Conservation (phyloP, 257 asterid genomes). For the Solanum chiquidenum region DNA sequence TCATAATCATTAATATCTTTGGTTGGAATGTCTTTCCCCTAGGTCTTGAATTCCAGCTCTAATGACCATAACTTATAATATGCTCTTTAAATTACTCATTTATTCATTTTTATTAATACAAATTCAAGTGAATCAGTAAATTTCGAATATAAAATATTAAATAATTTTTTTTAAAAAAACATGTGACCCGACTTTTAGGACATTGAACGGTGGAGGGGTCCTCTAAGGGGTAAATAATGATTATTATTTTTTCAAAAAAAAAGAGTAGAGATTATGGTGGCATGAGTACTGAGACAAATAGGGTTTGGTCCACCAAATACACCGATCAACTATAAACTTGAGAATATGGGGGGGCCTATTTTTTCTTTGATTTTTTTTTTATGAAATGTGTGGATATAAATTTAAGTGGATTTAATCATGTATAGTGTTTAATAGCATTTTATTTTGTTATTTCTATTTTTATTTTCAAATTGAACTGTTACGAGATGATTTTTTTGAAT, state of each 20-base stretch:
- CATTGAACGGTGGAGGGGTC: background rate
- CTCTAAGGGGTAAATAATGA: background rate
- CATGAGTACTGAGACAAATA: background rate
- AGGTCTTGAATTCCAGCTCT: background rate
- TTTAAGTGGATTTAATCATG: background rate
- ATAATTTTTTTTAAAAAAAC: too few species aligned
- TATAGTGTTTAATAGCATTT: background rate
- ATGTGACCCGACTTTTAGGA: constrained; percentile 24
- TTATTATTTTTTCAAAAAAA: background rate
- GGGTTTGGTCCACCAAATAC: constrained; percentile 21
- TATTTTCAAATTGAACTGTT: background rate
- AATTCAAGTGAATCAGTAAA: background rate
- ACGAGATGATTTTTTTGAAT: background rate
- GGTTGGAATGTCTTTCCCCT: background rate
- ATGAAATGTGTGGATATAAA: constrained; percentile 8
- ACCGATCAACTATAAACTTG: constrained; percentile 24
- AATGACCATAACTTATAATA: background rate
- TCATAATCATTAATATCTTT: too few species aligned
- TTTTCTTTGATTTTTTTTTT: background rate
- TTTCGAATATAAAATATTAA: background rate
- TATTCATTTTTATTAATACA: background rate
- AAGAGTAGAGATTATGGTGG: background rate
- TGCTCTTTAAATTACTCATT: background rate
- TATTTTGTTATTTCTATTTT: background rate
- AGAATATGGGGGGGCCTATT: background rate